A percentile compares a stretch with the other conserved stretches of the same genome.
phyloP scores from a whole-genome alignment of 306 rosid genomes.

The Heteromeles arbutifolia region DNA sequence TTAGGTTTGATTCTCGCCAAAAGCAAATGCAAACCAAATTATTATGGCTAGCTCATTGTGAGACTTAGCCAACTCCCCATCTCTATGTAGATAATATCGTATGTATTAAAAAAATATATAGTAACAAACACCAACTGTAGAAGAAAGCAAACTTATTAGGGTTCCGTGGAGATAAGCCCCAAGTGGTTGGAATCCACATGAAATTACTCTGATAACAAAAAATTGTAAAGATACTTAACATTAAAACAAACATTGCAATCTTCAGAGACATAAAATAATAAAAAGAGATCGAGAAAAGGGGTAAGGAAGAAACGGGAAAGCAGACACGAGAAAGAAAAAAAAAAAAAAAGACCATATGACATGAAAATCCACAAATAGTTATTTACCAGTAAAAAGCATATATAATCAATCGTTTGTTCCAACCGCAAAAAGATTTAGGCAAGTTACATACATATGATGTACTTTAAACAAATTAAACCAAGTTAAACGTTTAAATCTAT shows the following conservation, averaged over 20 bases:
- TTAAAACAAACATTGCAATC: background rate
- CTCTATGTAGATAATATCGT: too few species aligned
- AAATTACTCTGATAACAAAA: background rate
- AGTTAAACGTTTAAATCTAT: background rate
- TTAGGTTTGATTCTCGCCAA: accelerated
- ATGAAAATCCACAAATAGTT: background rate
- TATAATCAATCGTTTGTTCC: background rate
- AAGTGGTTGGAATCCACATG: background rate
- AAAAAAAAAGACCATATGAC: background rate
- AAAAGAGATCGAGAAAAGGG: background rate
- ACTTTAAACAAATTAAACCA: background rate
- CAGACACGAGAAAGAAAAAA: background rate
- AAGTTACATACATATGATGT: background rate
- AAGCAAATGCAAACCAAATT: too few species aligned
- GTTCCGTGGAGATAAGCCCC: background rate
- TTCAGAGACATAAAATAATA: background rate
- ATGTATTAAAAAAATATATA: too few species aligned
- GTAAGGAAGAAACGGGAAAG: background rate
- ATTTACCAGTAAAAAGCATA: background rate
- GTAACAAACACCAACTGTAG: background rate
- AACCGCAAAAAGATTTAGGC: background rate
- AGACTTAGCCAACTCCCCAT: background rate
- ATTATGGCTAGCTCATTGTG: too few species aligned
- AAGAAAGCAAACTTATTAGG: background rate
- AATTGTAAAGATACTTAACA: background rate